Base-by-base conservation (phyloP, 2,329 filamentous ascomycete genomes). In the Pseudopithomyces maydicus region DNA sequence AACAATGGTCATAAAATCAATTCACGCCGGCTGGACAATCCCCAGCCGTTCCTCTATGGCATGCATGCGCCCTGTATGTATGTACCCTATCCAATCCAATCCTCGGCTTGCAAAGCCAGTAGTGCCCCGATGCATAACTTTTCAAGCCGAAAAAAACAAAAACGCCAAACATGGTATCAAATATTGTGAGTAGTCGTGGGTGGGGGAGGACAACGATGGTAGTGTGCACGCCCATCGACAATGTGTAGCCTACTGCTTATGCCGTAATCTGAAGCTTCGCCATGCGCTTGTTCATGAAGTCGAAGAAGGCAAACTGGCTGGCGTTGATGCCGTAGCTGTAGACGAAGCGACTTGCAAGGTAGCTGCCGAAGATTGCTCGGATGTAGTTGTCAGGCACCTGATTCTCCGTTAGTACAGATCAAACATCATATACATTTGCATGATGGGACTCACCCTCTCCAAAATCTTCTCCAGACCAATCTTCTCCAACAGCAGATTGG, bases 281-380 rank as follows among this genome's bases (percentile, higher is more conserved):
- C 75, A 81, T 81, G 22, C 80, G 73, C 66, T 80, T 76, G 69
- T 79, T 81, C 80, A 82, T 82, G 67, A 98, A 99, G 75, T 96
- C 92, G 79, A 96, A 99, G 84, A 99, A 99, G 38, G 94, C 92
- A 81, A 99, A 98, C 72, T 97, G 94, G 81, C 90, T 95, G 5
- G 95, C 93, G 65, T 86, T 89, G 74, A 92, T 93, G 70, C 95
- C 95, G 75, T 94, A 95, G 76, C 96, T 88, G 77, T 99, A 99
- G 39, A 99, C 92, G 75, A 99, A 99, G 42, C 95, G 90, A 72
- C 90, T 96, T 47, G 95, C 94, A 65, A 99, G 83, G 79, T 94
- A 97, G 74, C 91, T 96, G 66, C 95, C 95, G 73, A 99, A 99
- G 75, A 99, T 98, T 64, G 93, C 90, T 64, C 92, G 87, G 61